These are phyloP conservation scores for Clarireedia sp. DNA, from an alignment of 2,329 filamentous ascomycete genomes.

Conservation along the genomic window DNA sequence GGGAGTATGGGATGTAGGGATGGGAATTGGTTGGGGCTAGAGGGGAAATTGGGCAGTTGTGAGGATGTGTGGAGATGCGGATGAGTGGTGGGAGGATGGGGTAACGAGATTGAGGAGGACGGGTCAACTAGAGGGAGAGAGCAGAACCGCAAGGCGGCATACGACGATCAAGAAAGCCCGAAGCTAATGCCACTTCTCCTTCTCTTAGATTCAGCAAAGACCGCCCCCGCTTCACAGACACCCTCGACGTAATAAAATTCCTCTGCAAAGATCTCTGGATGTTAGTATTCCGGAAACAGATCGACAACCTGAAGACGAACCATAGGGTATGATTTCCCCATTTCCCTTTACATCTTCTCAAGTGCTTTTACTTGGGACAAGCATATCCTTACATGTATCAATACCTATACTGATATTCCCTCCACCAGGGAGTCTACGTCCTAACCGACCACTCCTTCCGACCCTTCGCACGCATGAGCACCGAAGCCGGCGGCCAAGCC, in stretches of 20 bases:
- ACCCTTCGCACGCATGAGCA: conserved; percentile 82
- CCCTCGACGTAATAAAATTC: conserved; percentile 95
- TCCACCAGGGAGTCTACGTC: conserved; percentile 76
- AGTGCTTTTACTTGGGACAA: no score
- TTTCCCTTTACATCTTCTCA: not conserved
- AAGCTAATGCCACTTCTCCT: not conserved
- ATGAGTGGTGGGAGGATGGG: not conserved
- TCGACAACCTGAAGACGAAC: conserved; percentile 98
- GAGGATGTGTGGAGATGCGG: not conserved
- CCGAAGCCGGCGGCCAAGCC: conserved; percentile 66
- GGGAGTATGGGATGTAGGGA: no score
- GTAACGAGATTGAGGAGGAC: not conserved
- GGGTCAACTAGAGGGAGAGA: not conserved
- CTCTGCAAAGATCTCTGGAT: conserved; percentile 98
- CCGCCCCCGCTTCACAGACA: conserved; percentile 81
- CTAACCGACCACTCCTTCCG: conserved; percentile 89
- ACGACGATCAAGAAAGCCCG: not conserved
- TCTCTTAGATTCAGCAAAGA: conserved; percentile 65
- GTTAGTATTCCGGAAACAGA: conserved; percentile 89
- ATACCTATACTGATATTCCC: no score
- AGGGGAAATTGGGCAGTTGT: not conserved
- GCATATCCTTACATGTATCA: no score
- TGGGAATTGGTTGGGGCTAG: not conserved
- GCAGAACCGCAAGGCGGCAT: not conserved
- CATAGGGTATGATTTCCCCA: conserved; percentile 54